Evolutionary conservation across 805 yeast genomes (phyloP), one percentile per base, ranked within the genome.

Genomic region (Yarrowia sp.): DNA sequence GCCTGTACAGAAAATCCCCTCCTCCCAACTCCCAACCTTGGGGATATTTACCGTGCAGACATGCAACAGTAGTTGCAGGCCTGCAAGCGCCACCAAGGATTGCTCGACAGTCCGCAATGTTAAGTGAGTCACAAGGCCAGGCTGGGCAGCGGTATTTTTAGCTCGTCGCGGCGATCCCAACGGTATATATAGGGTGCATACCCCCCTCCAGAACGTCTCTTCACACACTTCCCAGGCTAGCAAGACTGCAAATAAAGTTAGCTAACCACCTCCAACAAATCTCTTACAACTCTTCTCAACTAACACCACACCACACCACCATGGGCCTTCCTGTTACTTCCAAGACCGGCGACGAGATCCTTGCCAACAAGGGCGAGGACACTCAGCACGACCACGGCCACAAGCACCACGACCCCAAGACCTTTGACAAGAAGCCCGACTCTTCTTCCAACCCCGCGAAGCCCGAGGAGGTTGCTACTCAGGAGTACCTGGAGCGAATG

Each of bases 401-500:
- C 55, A 32, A 51, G 58, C 41, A 51, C 19, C 29, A 51, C 32
- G 41, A 49, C 2, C 42, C 42, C 58, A 24, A 33, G 29, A 33
- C 31, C 14, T 21, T 14, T 6, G 56, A 49, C 8, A 47, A 47
- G 55, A 49, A 51, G 42, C 55, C 27, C 6, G 58, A 51, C 42
- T 12, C 32, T 4, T n/a, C 35, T 7, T 13, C 39, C 41, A 22
- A 16, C 56, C 41, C 61, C 27, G 61, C 61, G 9, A 38, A 29
- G 39, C 18, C 65, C n/a, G 35, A 56, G 49, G 66, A 63, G 53
- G 64, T 59, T 21, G 64, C 64, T 44, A 68, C 62, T 14, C 62
- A 53, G 36, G 63, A 62, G 33, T 70, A 70, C 39, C 63, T 63
- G 29, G 72, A 70, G 62, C 61, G 69, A 19, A 70, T 70, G 65